Evolutionary conservation across 768 basidiomycete genomes (phyloP).

Genomic region (Mycena leptocephala): DNA sequence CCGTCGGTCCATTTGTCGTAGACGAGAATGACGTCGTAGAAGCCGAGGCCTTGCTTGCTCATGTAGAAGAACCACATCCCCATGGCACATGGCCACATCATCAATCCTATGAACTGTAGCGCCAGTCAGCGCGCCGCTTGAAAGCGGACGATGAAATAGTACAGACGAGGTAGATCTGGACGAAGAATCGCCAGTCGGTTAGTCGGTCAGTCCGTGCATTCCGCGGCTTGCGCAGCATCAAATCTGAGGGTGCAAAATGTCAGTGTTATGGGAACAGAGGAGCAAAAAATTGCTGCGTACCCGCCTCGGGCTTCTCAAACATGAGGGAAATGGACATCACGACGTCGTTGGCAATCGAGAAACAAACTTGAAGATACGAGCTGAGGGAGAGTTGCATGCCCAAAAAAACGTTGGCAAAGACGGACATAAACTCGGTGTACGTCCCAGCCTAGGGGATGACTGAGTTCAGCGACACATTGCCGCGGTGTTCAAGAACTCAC

Average conservation of each 20-base stretch:
- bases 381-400: conserved; percentile 74
- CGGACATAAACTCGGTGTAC: conserved; percentile 73
- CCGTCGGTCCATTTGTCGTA: conserved; percentile 58
- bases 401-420: conserved; percentile 70
- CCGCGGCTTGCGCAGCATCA: conserved; percentile 66
- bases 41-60: conserved; percentile 54
- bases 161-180: conserved; percentile 64
- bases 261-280: background rate
- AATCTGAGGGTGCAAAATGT: conserved; percentile 44
- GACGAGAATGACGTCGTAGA: conserved; percentile 56
- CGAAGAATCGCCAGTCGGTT: conserved; percentile 64
- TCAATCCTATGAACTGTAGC: conserved; percentile 58
- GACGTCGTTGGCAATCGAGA: conserved; percentile 70
- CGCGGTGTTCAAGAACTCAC: conserved; percentile 39
- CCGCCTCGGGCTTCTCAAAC: conserved; percentile 66
- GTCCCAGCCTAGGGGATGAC: conserved; percentile 58
- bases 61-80: conserved; percentile 59
- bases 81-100: conserved; percentile 65
- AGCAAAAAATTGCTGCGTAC: conserved; percentile 47
- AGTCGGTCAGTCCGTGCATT: conserved; percentile 66
- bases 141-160: conserved; percentile 25
- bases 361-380: conserved; percentile 70
- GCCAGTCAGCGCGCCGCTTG: background rate
- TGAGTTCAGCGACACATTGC: conserved; percentile 7
- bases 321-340: conserved; percentile 67